phyloP scores from a whole-genome alignment of 164 flowering plant species.

The Chimonanthus salicifolius region DNA sequence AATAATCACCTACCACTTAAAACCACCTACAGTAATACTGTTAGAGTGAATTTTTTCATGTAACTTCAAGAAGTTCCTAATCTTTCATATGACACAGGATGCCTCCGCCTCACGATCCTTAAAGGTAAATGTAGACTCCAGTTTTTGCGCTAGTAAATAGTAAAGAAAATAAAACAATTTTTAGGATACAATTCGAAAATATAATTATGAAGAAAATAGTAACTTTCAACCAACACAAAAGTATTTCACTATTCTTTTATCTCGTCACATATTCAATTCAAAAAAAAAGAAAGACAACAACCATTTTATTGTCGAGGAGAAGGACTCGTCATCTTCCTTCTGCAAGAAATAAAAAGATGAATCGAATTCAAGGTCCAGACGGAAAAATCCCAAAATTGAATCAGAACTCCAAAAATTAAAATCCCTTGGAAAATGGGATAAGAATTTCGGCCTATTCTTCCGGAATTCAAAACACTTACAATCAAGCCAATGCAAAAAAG shows the following conservation, averaged over 20 bases:
- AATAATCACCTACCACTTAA: conserved; percentile 44
- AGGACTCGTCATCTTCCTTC: conserved; percentile 78
- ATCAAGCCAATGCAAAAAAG: not conserved
- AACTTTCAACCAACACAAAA: not conserved
- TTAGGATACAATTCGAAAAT: conserved; percentile 11
- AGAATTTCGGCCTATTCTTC: not conserved
- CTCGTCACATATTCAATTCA: not conserved
- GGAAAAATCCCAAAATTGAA: conserved; percentile 15
- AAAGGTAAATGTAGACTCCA: conserved; percentile 42
- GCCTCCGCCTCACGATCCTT: conserved; percentile 57
- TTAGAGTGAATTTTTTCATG: conserved; percentile 73
- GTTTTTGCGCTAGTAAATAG: conserved; percentile 38
- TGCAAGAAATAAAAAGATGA: conserved; percentile 25
- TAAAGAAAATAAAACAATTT: not conserved
- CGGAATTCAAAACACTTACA: conserved; percentile 7
- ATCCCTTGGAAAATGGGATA: not conserved
- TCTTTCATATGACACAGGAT: conserved; percentile 64
- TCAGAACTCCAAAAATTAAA: conserved; percentile 31
- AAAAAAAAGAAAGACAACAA: not conserved
- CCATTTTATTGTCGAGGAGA: not conserved
- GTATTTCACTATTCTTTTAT: not conserved
- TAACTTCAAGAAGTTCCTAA: conserved; percentile 60
- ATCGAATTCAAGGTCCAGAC: conserved; percentile 26
- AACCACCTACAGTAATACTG: conserved; percentile 52
- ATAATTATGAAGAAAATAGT: conserved; percentile 9